phyloP scores from a whole-genome alignment of 768 basidiomycete genomes.

The Mycena albidolilacea region DNA sequence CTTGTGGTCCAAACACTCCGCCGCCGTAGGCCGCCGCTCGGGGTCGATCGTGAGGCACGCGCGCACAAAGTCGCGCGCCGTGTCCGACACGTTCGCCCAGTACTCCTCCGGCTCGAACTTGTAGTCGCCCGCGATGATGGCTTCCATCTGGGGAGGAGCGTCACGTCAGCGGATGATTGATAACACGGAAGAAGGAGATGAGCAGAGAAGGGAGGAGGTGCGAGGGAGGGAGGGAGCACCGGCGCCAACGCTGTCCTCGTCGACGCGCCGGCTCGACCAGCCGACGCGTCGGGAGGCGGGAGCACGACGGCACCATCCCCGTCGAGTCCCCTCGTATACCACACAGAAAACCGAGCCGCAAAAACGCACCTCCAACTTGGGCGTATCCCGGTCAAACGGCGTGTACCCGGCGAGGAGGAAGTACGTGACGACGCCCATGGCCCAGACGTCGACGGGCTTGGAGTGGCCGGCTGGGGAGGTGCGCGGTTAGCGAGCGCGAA shows the following conservation, averaged over 20 bases:
- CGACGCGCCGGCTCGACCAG: too few relatives aligned
- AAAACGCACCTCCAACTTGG: slow-evolving; percentile 70
- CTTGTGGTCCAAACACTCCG: slow-evolving; percentile 69
- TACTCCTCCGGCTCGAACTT: slow-evolving; percentile 81
- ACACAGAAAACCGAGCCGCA: neutral
- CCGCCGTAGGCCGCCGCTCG: slow-evolving; percentile 72
- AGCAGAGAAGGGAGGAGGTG: neutral
- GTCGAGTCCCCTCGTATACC: neutral
- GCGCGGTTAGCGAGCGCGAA: neutral
- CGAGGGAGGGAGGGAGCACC: neutral
- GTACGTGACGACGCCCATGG: slow-evolving; percentile 98
- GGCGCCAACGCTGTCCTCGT: too few relatives aligned
- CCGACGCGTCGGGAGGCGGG: too few relatives aligned
- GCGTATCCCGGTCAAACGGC: slow-evolving; percentile 94
- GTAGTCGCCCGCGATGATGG: slow-evolving; percentile 94
- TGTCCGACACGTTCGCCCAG: slow-evolving; percentile 73
- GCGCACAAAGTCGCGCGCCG: slow-evolving; percentile 76
- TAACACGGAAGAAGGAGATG: neutral
- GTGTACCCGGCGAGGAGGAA: slow-evolving; percentile 95
- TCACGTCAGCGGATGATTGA: neutral
- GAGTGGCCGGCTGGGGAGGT: slow-evolving; percentile 84
- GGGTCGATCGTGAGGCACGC: slow-evolving; percentile 82
- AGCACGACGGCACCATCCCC: too few relatives aligned
- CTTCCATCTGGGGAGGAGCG: slow-evolving; percentile 73
- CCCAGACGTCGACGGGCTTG: slow-evolving; percentile 97